Evolutionary conservation across 768 basidiomycete genomes (phyloP).

Genomic region (Glaciozyma martinii): DNA sequence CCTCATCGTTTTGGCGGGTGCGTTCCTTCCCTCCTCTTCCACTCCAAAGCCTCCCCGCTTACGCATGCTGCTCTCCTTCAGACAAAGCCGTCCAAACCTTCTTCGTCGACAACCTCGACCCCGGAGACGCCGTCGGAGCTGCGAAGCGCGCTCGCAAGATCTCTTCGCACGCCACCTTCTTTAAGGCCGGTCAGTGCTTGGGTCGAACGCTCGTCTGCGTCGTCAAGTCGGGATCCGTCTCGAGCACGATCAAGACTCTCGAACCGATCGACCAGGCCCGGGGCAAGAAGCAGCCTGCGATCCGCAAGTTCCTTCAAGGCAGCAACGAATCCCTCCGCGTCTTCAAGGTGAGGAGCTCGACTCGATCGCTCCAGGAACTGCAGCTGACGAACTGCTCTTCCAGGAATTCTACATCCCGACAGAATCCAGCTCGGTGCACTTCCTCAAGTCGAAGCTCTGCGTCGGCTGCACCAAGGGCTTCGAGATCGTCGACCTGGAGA

Average conservation of each 20-base stretch:
- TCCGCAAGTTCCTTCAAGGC: conserved; percentile 85
- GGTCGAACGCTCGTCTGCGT: conserved; percentile 88
- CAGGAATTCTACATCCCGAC: conserved; percentile 99
- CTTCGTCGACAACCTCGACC: conserved; percentile 83
- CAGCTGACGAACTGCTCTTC: neutral
- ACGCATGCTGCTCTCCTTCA: conserved; percentile 37
- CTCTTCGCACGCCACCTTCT: conserved; percentile 91
- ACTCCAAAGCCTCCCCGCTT: neutral
- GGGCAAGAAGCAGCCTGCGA: conserved; percentile 53
- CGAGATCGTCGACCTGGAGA: conserved; percentile 96
- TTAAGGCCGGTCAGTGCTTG: conserved; percentile 90
- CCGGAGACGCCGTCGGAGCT: conserved; percentile 78
- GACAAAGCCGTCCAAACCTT: conserved; percentile 95
- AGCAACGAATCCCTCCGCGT: conserved; percentile 86
- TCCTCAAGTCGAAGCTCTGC: conserved; percentile 92
- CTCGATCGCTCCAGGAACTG: neutral
- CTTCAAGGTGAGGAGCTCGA: conserved; percentile 59
- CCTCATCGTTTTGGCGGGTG: conserved; percentile 95
- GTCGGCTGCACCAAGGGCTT: conserved; percentile 96
- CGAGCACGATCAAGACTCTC: conserved; percentile 83
- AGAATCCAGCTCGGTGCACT: conserved; percentile 91
- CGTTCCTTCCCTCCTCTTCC: conserved; percentile 28
- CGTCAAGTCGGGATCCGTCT: conserved; percentile 91
- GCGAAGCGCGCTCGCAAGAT: conserved; percentile 90
- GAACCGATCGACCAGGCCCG: conserved; percentile 85